Evolutionary conservation across 805 yeast species (phyloP).

Genomic region (Candida incommunis): DNA sequence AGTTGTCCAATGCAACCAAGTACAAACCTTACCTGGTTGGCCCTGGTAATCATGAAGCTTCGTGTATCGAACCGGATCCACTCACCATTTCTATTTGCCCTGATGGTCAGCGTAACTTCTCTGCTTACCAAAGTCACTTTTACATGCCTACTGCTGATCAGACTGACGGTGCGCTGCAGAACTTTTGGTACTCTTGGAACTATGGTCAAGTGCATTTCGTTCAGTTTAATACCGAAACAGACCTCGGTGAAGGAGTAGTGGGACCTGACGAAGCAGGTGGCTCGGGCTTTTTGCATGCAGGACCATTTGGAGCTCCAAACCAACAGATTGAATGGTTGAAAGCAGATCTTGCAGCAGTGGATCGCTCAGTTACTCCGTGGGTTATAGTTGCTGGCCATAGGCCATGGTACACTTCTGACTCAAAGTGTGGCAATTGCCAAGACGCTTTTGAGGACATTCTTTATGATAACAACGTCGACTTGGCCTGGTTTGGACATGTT

Average conservation of each 20-base stretch:
- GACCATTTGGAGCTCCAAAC: constrained; percentile 9
- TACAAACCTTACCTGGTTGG: constrained; percentile 14
- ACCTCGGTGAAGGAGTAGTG: constrained; percentile 12
- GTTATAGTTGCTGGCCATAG: constrained; percentile 17
- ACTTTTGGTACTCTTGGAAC: constrained; percentile 22
- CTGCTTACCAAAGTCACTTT: constrained; percentile 16
- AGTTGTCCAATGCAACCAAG: constrained; percentile 10
- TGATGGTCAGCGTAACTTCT: constrained; percentile 17
- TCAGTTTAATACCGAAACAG: constrained; percentile 19
- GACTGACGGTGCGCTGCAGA: constrained; percentile 11
- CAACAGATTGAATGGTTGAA: constrained; percentile 19
- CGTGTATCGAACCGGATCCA: constrained; percentile 8
- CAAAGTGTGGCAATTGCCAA: constrained; percentile 11
- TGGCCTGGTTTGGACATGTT: constrained; percentile 15
- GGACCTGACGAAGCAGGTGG: constrained; percentile 10
- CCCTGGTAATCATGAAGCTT: constrained; percentile 16
- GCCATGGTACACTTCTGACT: constrained; percentile 19
- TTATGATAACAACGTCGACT: constrained; percentile 13
- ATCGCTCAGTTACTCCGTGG: constrained; percentile 19
- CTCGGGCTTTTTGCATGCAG: constrained; percentile 11
- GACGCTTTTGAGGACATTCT: constrained; percentile 14
- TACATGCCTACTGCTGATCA: constrained; percentile 15
- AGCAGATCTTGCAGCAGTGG: constrained; percentile 16
- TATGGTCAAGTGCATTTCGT: constrained; percentile 21
- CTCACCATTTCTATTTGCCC: constrained; percentile 9